Evolutionary conservation across 805 yeast genomes (phyloP).

Genomic region (Ogataea angusta): DNA sequence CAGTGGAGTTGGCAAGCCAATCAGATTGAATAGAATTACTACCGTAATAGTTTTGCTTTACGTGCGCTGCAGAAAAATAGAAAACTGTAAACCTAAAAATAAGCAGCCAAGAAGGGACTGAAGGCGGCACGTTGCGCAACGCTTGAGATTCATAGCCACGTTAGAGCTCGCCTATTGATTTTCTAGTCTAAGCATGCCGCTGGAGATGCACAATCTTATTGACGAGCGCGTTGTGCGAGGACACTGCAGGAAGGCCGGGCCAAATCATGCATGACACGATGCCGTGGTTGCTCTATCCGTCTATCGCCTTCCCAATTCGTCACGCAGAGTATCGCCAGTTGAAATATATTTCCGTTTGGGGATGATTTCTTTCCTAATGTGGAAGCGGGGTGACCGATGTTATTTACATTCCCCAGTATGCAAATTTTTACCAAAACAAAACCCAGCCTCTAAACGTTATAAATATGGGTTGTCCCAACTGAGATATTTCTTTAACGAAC

Average conservation of each 20-base stretch:
- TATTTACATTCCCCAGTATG: slow-evolving; percentile 9
- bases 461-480: slow-evolving; percentile 11
- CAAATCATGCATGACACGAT: background rate
- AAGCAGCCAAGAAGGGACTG: background rate
- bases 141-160: background rate
- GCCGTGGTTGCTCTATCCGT: background rate
- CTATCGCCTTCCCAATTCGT: background rate
- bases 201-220: background rate
- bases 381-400: slow-evolving; percentile 4
- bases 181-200: background rate
- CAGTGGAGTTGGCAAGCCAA: background rate
- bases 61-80: background rate
- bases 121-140: background rate
- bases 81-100: background rate
- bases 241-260: background rate
- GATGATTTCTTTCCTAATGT: background rate
- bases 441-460: slow-evolving; percentile 9
- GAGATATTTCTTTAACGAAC: slow-evolving; percentile 6
- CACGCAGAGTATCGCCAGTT: background rate
- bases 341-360: background rate
- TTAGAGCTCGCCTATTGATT: background rate
- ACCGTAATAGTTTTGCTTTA: background rate
- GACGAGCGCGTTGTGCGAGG: background rate
- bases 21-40: background rate
- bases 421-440: slow-evolving; percentile 4